phyloP scores from a whole-genome alignment of 805 yeast genomes.

The Jamesozyma spencerorum region DNA sequence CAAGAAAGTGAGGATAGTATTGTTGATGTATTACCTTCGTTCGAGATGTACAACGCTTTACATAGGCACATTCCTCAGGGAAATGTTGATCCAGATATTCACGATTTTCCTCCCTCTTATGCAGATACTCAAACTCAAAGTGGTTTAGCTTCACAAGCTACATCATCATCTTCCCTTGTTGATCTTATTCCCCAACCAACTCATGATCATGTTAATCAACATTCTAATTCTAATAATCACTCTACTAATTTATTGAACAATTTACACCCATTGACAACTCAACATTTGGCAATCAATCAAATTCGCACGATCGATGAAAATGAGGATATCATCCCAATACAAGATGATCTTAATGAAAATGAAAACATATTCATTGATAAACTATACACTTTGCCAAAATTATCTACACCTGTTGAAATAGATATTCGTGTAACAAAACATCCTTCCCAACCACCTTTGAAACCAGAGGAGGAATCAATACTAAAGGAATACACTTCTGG shows the following conservation, averaged over 20 bases:
- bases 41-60: conserved; percentile 22
- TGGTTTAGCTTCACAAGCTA: no score
- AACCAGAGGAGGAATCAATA: conserved; percentile 26
- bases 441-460: conserved; percentile 15
- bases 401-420: conserved; percentile 17
- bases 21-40: conserved; percentile 21
- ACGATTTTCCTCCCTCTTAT: conserved; percentile 15
- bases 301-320: conserved; percentile 2
- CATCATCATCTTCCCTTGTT: background rate
- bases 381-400: conserved; percentile 17
- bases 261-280: conserved; percentile 8
- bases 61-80: conserved; percentile 22
- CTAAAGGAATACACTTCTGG: conserved; percentile 45
- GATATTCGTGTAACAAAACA: conserved; percentile 15
- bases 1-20: conserved; percentile 4
- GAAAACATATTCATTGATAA: conserved; percentile 17
- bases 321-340: conserved; percentile 3
- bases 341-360: conserved; percentile 10
- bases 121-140: conserved; percentile 2
- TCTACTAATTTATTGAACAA: conserved; percentile 1
- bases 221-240: background rate
- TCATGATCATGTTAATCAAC: no score
- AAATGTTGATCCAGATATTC: conserved; percentile 13
- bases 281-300: conserved; percentile 8
- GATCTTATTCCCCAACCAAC: background rate